phyloP scores from a whole-genome alignment of 441 rosid genomes.

The Cnidoscolus chayamansa region DNA sequence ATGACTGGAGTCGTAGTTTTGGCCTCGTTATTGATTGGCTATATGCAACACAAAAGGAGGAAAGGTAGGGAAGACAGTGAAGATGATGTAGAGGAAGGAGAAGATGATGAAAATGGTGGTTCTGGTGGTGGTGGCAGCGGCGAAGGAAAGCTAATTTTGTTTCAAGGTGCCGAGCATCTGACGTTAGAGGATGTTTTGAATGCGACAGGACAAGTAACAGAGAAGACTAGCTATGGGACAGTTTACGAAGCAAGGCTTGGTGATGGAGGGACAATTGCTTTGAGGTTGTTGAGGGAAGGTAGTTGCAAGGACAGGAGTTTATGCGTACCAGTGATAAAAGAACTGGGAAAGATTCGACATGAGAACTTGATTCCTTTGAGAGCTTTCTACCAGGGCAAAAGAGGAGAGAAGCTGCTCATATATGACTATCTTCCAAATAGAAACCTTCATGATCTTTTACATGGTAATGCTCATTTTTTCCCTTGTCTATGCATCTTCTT shows the following conservation, averaged over 20 bases:
- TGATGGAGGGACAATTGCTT: slow-evolving; percentile 86
- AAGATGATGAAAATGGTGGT: slow-evolving; percentile 51
- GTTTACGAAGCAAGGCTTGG: slow-evolving; percentile 90
- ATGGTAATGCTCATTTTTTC: slow-evolving; percentile 44
- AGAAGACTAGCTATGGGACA: slow-evolving; percentile 92
- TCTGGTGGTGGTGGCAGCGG: slow-evolving; percentile 35
- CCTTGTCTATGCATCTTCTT: slow-evolving; percentile 5
- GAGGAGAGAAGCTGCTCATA: slow-evolving; percentile 94
- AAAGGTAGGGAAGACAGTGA: slow-evolving; percentile 58
- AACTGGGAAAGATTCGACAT: slow-evolving; percentile 70
- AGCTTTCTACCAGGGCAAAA: slow-evolving; percentile 92
- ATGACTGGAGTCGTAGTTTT: slow-evolving; percentile 85
- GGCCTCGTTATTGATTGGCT: slow-evolving; percentile 82
- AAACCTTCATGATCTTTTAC: slow-evolving; percentile 71
- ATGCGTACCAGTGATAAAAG: slow-evolving; percentile 70
- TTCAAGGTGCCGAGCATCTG: slow-evolving; percentile 95
- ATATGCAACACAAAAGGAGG: slow-evolving; percentile 80
- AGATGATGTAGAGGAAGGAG: slow-evolving; percentile 71
- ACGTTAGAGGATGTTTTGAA: slow-evolving; percentile 85
- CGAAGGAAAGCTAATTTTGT: slow-evolving; percentile 85
- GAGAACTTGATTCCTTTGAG: slow-evolving; percentile 86
- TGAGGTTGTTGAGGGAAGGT: slow-evolving; percentile 87
- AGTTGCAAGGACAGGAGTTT: slow-evolving; percentile 77
- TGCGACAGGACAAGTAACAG: slow-evolving; percentile 93
- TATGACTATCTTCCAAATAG: slow-evolving; percentile 84